Base-by-base conservation (phyloP, 2,329 filamentous ascomycete genomes). In the Aspergillus pseudoviridinutans region DNA sequence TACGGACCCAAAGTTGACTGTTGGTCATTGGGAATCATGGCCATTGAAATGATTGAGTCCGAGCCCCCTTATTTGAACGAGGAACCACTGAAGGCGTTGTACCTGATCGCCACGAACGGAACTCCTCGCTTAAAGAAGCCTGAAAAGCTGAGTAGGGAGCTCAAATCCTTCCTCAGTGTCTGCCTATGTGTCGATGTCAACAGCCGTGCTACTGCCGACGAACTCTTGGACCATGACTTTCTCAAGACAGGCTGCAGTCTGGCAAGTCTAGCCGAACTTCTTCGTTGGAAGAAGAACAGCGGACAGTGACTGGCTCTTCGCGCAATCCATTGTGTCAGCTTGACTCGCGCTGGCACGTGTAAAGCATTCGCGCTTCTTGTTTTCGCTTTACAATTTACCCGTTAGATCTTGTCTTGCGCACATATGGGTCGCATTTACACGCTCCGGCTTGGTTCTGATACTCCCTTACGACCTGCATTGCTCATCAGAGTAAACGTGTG, bases 21-120 rank as follows among this genome's bases (percentile, higher is more conserved):
- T 71, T 99, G 94, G 94, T 97, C 92, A 29, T 81, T 99, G 61
- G 94, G 94, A 70, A 99, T 99, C 78, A 99, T 97, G 94, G 93
- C 94, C 25, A 97, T 99, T 70, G 94, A 99, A 78, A 97, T 99
- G 94, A 97, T 97, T 70, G 94, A 99, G 74, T 96, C 91, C 20
- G 94, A 99, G 76, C 94, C 94, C 5, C 94, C 94, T 0, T 99
- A 99, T 74, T 85, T 97, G 41, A 97, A 97, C 77, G 94, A 97
- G 77, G 93, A 97, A 76, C 94, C 94, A 0, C 84, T 99, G 56
- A 97, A 97, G 82, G 94, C 94, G 7, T 84, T 99, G 50, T 99
- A 96, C 74, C 84, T 99, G 61, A 99, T 99, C 72, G 94, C 94
- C 50, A 99, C 94, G 56, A 97, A 97, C 78, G 94, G 94, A 64